These are phyloP conservation scores for Apiotrichum gracile DNA, from an alignment of 1,284 basidiomycete genomes.

Conservation along the genomic window DNA sequence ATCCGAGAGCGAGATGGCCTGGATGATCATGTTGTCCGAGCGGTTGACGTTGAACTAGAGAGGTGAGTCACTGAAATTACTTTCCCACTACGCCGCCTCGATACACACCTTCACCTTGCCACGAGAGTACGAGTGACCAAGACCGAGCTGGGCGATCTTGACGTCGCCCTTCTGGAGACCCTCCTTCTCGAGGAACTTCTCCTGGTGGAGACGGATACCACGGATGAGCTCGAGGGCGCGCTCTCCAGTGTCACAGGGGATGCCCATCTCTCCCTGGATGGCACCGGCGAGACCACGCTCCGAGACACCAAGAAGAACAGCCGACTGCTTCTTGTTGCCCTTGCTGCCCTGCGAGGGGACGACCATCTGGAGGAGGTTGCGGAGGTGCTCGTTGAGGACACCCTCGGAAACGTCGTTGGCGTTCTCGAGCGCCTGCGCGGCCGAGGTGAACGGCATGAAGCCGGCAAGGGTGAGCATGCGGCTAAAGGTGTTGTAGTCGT, in stretches of 20 bases:
- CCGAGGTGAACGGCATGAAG: constrained; percentile 92
- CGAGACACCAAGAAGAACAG: constrained; percentile 74
- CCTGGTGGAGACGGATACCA: constrained; percentile 85
- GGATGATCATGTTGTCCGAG: constrained; percentile 99
- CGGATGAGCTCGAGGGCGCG: constrained; percentile 82
- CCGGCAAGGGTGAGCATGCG: constrained; percentile 91
- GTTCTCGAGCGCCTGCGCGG: constrained; percentile 93
- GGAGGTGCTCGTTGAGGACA: constrained; percentile 82
- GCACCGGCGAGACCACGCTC: constrained; percentile 72
- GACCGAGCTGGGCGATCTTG: constrained; percentile 86
- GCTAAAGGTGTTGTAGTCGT: constrained; percentile 81
- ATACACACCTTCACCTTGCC: constrained; percentile 78
- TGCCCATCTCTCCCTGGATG: constrained; percentile 70
- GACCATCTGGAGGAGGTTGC: constrained; percentile 81
- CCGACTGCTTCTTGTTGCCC: constrained; percentile 63
- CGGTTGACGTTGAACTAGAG: constrained; percentile 94
- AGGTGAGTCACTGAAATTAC: constrained; percentile 4
- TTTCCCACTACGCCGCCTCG: neutral
- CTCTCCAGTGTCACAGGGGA: constrained; percentile 85
- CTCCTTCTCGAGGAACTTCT: constrained; percentile 65
- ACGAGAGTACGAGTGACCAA: constrained; percentile 96
- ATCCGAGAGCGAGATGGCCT: constrained; percentile 96
- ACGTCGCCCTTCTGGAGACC: constrained; percentile 81
- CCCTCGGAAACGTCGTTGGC: constrained; percentile 96
- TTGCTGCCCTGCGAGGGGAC: constrained; percentile 56